Conservation (phyloP, 495 filamentous ascomycete species). For the Penicillium pulvis region DNA sequence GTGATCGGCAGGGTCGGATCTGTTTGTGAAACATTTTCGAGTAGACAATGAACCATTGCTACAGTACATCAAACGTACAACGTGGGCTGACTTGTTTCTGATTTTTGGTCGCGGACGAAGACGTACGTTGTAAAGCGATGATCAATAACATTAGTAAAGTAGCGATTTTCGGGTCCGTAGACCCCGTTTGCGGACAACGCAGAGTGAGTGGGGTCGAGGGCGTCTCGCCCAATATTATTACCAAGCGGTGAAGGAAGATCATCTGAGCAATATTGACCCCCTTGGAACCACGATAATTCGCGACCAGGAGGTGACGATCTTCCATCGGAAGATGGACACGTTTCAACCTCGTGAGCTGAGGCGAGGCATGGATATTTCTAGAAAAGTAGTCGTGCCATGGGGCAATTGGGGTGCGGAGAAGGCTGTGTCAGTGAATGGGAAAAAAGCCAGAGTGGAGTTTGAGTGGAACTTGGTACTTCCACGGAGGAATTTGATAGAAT, state of each 20-base stretch:
- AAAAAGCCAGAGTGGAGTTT: not conserved
- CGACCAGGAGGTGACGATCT: not conserved
- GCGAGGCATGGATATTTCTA: not conserved
- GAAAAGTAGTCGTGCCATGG: slow-evolving; percentile 1
- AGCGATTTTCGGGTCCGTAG: slow-evolving; percentile 6
- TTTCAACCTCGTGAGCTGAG: not conserved
- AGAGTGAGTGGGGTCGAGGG: not conserved
- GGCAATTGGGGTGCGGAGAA: slow-evolving; percentile 3
- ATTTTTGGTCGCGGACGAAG: not conserved
- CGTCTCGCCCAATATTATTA: slow-evolving; percentile 3
- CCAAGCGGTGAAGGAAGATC: slow-evolving; percentile 6
- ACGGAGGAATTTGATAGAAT: not conserved
- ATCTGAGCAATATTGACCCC: not conserved
- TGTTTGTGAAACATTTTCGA: not conserved
- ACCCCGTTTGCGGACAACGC: slow-evolving; percentile 4
- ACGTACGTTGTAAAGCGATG: not conserved
- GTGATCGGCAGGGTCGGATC: not conserved
- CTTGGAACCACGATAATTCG: slow-evolving; percentile 1
- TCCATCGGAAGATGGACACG: not conserved
- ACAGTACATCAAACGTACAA: not conserved
- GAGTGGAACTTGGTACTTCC: slow-evolving; percentile 3
- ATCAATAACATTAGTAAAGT: slow-evolving; percentile 5
- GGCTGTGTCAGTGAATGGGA: not conserved
- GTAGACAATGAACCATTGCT: not conserved
- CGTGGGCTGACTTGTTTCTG: not conserved